Percentiles rank a stretch among this genome's conserved stretches.
These are phyloP conservation scores for Schizosaccharomyces lindneri DNA, from an alignment of 805 yeast species.

Conservation along the genomic window DNA sequence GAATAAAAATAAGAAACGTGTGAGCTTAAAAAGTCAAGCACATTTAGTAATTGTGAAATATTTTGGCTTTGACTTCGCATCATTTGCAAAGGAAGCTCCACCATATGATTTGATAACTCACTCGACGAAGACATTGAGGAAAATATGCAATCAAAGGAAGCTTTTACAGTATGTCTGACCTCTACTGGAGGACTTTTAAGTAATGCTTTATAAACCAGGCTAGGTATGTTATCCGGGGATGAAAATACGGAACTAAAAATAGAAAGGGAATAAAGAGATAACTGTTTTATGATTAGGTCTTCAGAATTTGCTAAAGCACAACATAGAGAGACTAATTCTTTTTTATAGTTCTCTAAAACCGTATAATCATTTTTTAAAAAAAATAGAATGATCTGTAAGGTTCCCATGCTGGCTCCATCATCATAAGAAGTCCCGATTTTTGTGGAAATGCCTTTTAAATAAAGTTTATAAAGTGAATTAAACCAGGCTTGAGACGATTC, in stretches of 20 bases:
- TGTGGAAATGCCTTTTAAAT: not conserved
- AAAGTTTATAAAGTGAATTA: not conserved
- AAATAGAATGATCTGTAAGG: conserved; percentile 58
- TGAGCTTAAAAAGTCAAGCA: conserved; percentile 68
- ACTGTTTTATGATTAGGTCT: conserved; percentile 69
- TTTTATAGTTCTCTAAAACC: conserved; percentile 33
- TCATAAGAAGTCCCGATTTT: conserved; percentile 18
- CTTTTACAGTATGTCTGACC: conserved; percentile 56
- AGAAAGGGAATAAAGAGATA: conserved; percentile 73
- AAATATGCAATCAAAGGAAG: conserved; percentile 68
- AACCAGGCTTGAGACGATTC: not conserved
- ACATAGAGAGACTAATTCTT: conserved; percentile 72
- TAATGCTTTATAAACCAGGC: conserved; percentile 76
- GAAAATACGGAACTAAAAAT: conserved; percentile 69
- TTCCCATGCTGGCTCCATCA: conserved; percentile 53
- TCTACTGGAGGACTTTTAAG: conserved; percentile 67
- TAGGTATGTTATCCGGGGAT: conserved; percentile 65
- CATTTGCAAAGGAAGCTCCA: conserved; percentile 84
- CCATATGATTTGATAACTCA: conserved; percentile 32
- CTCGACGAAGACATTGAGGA: conserved; percentile 18
- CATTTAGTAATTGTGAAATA: conserved; percentile 56
- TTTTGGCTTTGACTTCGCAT: conserved; percentile 73
- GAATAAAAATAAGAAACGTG: conserved; percentile 66
- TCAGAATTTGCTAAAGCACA: conserved; percentile 84
- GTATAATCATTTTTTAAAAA: conserved; percentile 45